Percentiles rank a stretch among this genome's conserved stretches.
phyloP scores from a whole-genome alignment of 495 filamentous ascomycete genomes.

The Bacidia rubella region DNA sequence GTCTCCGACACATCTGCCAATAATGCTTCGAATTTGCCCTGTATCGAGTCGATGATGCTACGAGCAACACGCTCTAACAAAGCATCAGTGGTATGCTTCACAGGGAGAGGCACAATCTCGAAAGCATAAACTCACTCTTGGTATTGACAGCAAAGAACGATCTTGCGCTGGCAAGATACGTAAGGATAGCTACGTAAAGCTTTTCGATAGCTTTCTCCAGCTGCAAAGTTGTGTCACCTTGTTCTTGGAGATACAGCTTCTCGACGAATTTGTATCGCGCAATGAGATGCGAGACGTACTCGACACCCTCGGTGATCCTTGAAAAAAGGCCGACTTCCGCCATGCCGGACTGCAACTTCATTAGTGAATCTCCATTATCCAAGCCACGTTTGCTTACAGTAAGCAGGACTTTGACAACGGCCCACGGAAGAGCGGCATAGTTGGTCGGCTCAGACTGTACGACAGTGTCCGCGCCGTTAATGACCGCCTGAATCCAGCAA shows the following conservation, averaged over 20 bases:
- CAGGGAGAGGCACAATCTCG: neutral
- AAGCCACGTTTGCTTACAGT: too few species aligned
- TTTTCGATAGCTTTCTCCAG: constrained; percentile 4
- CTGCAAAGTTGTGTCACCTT: constrained; percentile 1
- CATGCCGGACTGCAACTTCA: too few species aligned
- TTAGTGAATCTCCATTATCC: too few species aligned
- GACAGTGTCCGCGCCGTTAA: neutral
- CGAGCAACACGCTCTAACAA: neutral
- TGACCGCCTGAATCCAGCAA: constrained; percentile 1
- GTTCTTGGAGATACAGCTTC: constrained; percentile 3
- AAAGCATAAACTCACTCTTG: neutral
- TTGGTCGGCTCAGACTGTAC: neutral
- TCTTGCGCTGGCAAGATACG: constrained; percentile 8
- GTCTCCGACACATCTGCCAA: too few species aligned
- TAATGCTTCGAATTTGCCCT: neutral
- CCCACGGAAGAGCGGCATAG: constrained; percentile 4
- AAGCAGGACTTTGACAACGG: neutral
- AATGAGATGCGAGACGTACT: constrained; percentile 15
- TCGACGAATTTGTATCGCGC: constrained; percentile 13
- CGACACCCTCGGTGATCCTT: constrained; percentile 4
- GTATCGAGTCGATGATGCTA: neutral
- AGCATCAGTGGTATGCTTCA: too few species aligned
- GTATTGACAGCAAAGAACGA: constrained; percentile 3
- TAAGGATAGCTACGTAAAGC: constrained; percentile 12
- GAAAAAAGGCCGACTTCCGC: too few species aligned